Evolutionary conservation across 257 asterid species (phyloP), one percentile per base, ranked within the genome.

Genomic region (Nicotiana tabacum): DNA sequence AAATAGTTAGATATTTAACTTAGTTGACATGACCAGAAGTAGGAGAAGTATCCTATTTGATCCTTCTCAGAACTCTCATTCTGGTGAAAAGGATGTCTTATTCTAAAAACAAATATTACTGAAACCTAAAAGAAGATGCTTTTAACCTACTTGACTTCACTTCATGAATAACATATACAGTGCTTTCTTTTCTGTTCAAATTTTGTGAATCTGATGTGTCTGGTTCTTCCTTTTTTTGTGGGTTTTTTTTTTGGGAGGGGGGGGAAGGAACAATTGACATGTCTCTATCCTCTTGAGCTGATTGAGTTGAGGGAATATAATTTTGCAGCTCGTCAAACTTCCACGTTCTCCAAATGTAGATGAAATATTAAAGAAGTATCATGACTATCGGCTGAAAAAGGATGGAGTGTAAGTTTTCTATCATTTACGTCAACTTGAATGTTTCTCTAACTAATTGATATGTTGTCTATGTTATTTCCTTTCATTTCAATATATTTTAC

Each of bases 281-380:
- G 27, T 76, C 64, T 27, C 80, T 51, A 29, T 48, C 64, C 29
- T 51, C 24, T 51, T 76, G 29, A 51, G 37, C 51, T 51, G 80
- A 76, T 51, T 76, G 80, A 76, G 24, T 27, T 76, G 16, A 13
- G 16, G 43, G 62, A 32, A 66, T 56, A 53, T 80, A 61, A 82
- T 64, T 88, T 33, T 90, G 92, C 91, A 94, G 98, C 91, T 93
- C 29, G 91, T 94, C 84, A 88, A 86, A 84, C 95, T 94, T 86
- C 98, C 97, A 0, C 90, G 95, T 79, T 85, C 90, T 35, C 98
- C 98, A 32, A 90, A 65, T 81, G 98, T 88, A 12, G 82, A 70
- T 39, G 95, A 91, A 82, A 85, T 94, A 85, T 68, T 93, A 83
- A 74, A 87, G 87, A 90, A 93, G 85, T 94, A 91, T 85, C 84